phyloP scores from a whole-genome alignment of 179 eudicot genomes.

The Corrigiola litoralis region DNA sequence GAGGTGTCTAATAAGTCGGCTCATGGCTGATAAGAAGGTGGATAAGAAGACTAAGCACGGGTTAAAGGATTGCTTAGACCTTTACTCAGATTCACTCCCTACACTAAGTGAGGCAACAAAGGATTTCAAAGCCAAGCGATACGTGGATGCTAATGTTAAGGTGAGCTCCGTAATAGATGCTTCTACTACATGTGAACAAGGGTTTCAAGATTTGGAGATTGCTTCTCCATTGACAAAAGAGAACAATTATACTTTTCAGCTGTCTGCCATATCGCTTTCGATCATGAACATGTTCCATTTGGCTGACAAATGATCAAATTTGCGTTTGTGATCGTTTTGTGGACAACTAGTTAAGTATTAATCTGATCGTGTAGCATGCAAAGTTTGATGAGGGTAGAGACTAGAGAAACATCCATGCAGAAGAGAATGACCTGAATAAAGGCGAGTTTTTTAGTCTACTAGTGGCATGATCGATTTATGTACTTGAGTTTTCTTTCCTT shows the following conservation, averaged over 20 bases:
- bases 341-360: too few relatives aligned
- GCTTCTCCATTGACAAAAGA: slow-evolving; percentile 22
- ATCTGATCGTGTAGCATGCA: too few relatives aligned
- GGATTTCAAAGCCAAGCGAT: slow-evolving; percentile 15
- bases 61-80: slow-evolving; percentile 23
- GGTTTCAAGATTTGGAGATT: slow-evolving; percentile 23
- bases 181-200: slow-evolving; percentile 29
- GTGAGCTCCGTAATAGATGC: slow-evolving; percentile 32
- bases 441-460: too few relatives aligned
- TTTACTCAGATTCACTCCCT: slow-evolving; percentile 27
- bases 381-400: too few relatives aligned
- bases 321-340: too few relatives aligned
- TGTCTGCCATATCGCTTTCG: slow-evolving; percentile 32
- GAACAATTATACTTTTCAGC: slow-evolving; percentile 19
- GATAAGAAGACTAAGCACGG: background rate
- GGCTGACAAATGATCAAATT: background rate
- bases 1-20: slow-evolving; percentile 8
- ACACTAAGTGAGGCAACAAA: slow-evolving; percentile 21
- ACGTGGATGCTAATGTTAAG: slow-evolving; percentile 20
- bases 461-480: background rate
- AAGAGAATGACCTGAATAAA: too few relatives aligned
- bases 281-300: slow-evolving; percentile 18
- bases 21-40: background rate
- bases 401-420: too few relatives aligned
- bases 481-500: background rate